Conservation (phyloP, 176 grass and related monocot genomes). For the Hordeum marinum region DNA sequence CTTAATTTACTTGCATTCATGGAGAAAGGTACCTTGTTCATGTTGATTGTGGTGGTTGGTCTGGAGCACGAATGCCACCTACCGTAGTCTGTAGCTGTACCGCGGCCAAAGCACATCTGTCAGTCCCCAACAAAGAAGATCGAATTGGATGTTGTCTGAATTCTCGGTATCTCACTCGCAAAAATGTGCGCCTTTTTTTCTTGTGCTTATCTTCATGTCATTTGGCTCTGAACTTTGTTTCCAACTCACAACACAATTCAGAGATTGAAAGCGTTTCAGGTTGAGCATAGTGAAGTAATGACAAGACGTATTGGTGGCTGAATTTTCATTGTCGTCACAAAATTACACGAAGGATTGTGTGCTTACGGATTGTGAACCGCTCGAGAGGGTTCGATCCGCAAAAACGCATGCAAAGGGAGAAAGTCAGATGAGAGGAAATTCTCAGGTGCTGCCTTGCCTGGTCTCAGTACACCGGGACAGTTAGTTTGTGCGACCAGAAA, state of each 20-base stretch:
- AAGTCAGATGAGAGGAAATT: constrained; percentile 12
- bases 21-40: too few species aligned
- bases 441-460: too few species aligned
- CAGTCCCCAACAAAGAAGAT: background rate
- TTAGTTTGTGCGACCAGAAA: too few species aligned
- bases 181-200: too few species aligned
- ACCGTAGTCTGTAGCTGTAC: constrained; percentile 39
- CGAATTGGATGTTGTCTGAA: too few species aligned
- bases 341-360: background rate
- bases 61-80: too few species aligned
- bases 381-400: constrained; percentile 59
- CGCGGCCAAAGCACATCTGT: constrained; percentile 77
- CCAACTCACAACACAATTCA: too few species aligned
- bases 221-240: background rate
- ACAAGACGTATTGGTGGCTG: background rate
- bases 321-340: background rate
- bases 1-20: too few species aligned
- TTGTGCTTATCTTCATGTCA: background rate
- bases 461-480: too few species aligned
- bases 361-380: constrained; percentile 81
- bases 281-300: too few species aligned
- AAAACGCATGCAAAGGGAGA: constrained; percentile 4
- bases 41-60: too few species aligned
- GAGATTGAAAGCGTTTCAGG: background rate
- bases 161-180: too few species aligned